phyloP scores from a whole-genome alignment of 805 yeast genomes.

The Teunomyces tritomae region DNA sequence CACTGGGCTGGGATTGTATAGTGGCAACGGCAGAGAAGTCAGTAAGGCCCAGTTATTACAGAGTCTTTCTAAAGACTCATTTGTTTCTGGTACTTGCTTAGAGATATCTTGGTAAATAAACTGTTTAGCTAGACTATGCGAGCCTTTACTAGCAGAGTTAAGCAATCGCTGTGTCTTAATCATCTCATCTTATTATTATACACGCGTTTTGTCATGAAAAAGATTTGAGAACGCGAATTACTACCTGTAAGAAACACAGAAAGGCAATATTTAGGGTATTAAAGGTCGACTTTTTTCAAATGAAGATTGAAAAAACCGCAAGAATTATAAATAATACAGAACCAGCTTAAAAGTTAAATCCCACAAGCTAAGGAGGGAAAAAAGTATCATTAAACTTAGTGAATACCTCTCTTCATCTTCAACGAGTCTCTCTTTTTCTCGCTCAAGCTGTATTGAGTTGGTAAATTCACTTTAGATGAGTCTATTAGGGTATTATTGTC shows the following conservation, averaged over 20 bases:
- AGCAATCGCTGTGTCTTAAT: neutral
- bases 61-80: neutral
- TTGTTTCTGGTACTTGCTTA: neutral
- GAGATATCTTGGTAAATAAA: neutral
- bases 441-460: constrained; percentile 34
- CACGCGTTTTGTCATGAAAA: neutral
- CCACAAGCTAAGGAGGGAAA: neutral
- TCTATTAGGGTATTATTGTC: constrained; percentile 11
- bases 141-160: neutral
- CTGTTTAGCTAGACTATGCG: constrained; percentile 1
- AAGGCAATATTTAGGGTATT: neutral
- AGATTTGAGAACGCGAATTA: too few relatives aligned
- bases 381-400: constrained; percentile 14
- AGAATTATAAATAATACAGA: neutral
- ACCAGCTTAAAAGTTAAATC: neutral
- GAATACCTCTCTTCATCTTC: constrained; percentile 45
- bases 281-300: neutral
- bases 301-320: neutral
- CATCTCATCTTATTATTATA: neutral
- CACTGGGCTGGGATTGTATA: constrained; percentile 1
- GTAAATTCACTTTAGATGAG: constrained; percentile 22
- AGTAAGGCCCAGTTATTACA: constrained; percentile 5
- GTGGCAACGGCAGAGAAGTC: constrained; percentile 1
- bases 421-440: constrained; percentile 46
- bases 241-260: too few relatives aligned